Percentiles rank a stretch among this genome's conserved stretches.
These are phyloP conservation scores for Persicaria maculosa DNA, from an alignment of 148 eudicot genomes.

Conservation along the genomic window DNA sequence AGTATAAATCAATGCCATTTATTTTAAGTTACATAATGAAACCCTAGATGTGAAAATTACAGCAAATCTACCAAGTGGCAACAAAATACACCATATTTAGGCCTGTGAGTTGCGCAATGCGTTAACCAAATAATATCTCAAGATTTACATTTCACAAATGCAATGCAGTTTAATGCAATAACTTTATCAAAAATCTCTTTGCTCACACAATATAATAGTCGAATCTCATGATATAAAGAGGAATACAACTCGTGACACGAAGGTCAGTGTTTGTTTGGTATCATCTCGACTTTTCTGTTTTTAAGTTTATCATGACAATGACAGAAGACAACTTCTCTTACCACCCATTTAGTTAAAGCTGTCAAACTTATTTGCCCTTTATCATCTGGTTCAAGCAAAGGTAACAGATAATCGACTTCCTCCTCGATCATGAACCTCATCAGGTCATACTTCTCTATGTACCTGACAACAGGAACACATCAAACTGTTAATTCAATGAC, in stretches of 20 bases:
- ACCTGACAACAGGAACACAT: conserved; percentile 23
- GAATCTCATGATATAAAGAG: neutral
- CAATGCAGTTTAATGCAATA: neutral
- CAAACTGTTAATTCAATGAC: neutral
- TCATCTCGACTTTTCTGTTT: neutral
- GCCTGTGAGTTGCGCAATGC: too few relatives aligned
- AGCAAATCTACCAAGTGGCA: neutral
- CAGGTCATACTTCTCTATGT: conserved; percentile 54
- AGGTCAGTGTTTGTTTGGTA: too few relatives aligned
- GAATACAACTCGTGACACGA: neutral
- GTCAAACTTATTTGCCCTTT: conserved; percentile 41
- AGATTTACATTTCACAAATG: neutral
- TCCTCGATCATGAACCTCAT: conserved; percentile 63
- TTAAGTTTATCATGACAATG: neutral
- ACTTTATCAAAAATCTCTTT: neutral
- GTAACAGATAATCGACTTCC: conserved; percentile 59
- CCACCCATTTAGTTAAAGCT: conserved; percentile 79
- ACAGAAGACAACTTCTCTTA: conserved; percentile 22
- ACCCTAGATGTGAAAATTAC: neutral
- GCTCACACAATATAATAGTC: neutral
- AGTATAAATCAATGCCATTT: neutral
- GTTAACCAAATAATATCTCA: neutral
- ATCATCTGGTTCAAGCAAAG: conserved; percentile 51
- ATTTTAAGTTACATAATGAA: neutral
- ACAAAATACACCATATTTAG: neutral